Evolutionary conservation across 2,329 filamentous ascomycete genomes (phyloP).

Genomic region (Orbilia blumenaviensis): DNA sequence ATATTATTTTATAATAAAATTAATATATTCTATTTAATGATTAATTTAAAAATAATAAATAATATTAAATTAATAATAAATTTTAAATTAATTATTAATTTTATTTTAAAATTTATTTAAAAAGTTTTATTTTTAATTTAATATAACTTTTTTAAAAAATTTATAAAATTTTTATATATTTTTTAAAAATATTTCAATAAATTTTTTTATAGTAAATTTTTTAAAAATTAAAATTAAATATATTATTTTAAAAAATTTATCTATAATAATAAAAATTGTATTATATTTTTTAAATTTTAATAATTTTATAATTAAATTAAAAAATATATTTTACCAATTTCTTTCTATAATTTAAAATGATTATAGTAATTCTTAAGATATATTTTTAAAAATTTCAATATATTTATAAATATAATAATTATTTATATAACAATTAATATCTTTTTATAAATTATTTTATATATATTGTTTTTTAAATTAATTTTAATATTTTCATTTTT

Average conservation of each 20-base stretch:
- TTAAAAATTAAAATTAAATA: background rate
- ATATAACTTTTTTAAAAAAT: background rate
- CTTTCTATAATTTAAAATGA: background rate
- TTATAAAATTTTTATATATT: background rate
- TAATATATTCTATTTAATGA: background rate
- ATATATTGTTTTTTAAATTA: slow-evolving; percentile 9
- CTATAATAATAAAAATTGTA: background rate
- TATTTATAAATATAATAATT: background rate
- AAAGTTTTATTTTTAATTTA: background rate
- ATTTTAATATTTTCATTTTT: background rate
- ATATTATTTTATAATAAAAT: background rate
- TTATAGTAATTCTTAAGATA: background rate
- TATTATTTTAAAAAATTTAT: background rate
- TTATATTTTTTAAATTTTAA: background rate
- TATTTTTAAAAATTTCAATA: background rate
- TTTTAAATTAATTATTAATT: background rate
- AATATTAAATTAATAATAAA: background rate
- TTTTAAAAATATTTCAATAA: background rate
- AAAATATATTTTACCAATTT: background rate
- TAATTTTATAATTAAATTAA: background rate
- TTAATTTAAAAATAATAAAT: background rate
- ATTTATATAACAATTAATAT: background rate
- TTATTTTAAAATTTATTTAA: background rate
- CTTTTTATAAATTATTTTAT: background rate
- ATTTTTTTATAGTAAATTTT: background rate